These are phyloP conservation scores for Vigna hirtella DNA, from an alignment of 306 rosid species.

Conservation along the genomic window DNA sequence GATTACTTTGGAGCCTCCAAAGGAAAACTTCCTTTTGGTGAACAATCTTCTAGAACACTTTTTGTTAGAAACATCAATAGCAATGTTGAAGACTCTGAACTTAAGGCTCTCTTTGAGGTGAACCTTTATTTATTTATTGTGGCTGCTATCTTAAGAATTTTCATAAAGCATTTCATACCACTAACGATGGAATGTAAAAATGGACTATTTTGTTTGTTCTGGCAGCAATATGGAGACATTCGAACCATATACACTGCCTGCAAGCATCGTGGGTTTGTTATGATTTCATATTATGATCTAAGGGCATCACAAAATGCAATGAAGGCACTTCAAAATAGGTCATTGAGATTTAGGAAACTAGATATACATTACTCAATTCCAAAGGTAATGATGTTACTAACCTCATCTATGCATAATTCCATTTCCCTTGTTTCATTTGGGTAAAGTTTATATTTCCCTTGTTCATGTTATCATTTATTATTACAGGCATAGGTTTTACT, in stretches of 20 bases:
- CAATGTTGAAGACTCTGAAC: constrained; percentile 73
- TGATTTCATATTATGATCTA: constrained; percentile 76
- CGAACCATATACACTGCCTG: constrained; percentile 72
- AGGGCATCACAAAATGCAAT: constrained; percentile 84
- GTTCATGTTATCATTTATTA: constrained; percentile 16
- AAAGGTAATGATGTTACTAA: constrained; percentile 57
- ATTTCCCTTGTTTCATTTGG: constrained; percentile 32
- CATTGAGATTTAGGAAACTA: constrained; percentile 69
- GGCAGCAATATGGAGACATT: constrained; percentile 80
- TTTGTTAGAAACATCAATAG: constrained; percentile 82
- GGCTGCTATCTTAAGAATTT: constrained; percentile 41
- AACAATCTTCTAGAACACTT: constrained; percentile 83
- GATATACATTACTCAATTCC: constrained; percentile 86
- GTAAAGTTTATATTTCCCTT: neutral
- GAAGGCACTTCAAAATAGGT: constrained; percentile 69
- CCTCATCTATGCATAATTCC: constrained; percentile 34
- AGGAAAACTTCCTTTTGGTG: constrained; percentile 63
- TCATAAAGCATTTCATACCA: constrained; percentile 27
- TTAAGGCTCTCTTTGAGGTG: constrained; percentile 85
- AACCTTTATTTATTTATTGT: constrained; percentile 42
- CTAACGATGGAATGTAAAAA: constrained; percentile 33
- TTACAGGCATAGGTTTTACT: constrained; percentile 24
- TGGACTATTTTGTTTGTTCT: constrained; percentile 45
- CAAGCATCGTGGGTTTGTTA: constrained; percentile 86
- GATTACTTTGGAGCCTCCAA: constrained; percentile 57